Percentiles rank a stretch among this genome's conserved stretches.
phyloP scores from a whole-genome alignment of 768 basidiomycete species.

The Baorangia bicolor region DNA sequence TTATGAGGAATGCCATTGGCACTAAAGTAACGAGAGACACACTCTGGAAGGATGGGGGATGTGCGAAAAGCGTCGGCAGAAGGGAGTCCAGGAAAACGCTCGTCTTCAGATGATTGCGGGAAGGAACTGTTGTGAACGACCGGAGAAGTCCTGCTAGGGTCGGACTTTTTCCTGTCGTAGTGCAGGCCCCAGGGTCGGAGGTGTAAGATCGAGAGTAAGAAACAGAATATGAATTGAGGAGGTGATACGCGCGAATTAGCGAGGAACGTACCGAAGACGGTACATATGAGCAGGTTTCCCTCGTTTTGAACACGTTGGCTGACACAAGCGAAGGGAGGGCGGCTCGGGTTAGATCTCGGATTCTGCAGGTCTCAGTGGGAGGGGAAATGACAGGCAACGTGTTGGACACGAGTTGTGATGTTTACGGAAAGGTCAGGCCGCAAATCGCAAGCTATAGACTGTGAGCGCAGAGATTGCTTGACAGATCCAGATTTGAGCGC shows the following conservation, averaged over 20 bases:
- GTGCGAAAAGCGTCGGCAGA: constrained; percentile 79
- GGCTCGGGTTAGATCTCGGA: constrained; percentile 34
- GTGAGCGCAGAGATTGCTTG: background rate
- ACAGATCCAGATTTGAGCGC: background rate
- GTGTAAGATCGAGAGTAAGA: constrained; percentile 22
- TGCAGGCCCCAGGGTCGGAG: constrained; percentile 19
- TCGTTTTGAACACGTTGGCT: constrained; percentile 72
- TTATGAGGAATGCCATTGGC: constrained; percentile 9
- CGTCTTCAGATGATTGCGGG: constrained; percentile 36
- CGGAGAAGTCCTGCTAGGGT: constrained; percentile 51
- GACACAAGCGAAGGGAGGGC: constrained; percentile 25
- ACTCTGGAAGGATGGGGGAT: constrained; percentile 85
- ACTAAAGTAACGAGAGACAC: constrained; percentile 34
- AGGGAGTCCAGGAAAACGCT: constrained; percentile 56
- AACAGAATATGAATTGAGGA: constrained; percentile 23
- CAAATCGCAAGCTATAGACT: background rate
- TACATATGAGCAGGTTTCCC: constrained; percentile 55
- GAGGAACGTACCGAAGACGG: constrained; percentile 72
- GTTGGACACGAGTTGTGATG: constrained; percentile 65
- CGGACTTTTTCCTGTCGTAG: constrained; percentile 70
- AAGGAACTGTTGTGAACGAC: constrained; percentile 34
- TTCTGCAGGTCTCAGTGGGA: constrained; percentile 8
- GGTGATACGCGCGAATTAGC: constrained; percentile 28
- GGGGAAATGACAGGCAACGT: constrained; percentile 60
- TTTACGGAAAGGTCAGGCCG: constrained; percentile 29